Evolutionary conservation across 305 asterid species (phyloP), one percentile per base, ranked within the genome.

Genomic region (Monarda citriodora): DNA sequence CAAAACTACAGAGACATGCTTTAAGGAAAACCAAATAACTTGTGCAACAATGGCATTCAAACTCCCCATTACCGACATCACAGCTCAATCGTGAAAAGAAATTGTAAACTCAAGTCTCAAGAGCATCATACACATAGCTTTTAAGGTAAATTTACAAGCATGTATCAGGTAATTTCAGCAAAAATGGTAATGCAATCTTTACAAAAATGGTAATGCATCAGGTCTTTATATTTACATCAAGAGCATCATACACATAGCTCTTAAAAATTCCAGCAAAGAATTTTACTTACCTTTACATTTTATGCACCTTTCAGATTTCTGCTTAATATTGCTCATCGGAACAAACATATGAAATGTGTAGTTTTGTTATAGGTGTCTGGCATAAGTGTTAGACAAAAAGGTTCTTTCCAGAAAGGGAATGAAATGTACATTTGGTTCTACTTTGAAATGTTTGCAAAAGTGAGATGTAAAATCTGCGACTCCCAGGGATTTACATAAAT

Each of bases 231-330:
- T n/a, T n/a, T n/a, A n/a, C n/a, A n/a, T n/a, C n/a, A n/a, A n/a
- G n/a, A n/a, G n/a, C n/a, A n/a, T n/a, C n/a, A n/a, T n/a, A n/a
- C n/a, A n/a, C n/a, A n/a, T n/a, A n/a, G n/a, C n/a, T n/a, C n/a
- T n/a, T n/a, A n/a, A n/a, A n/a, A 29, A 29, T 29, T 29, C 6
- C 32, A 29, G 8, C 32, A 29, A 40, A 12, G n/a, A 14, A 40
- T 40, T 15, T 13, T n/a, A n/a, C n/a, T 5, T 12, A 13, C 16
- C 20, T 29, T 45, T 11, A 21, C 5, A 7, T 9, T n/a, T 18
- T 48, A 57, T 17, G 52, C 52, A 36, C 21, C 14, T 47, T 32
- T 54, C 38, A 29, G 55, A 25, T 53, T 40, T 44, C 69, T 44
- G 17, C 21, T 31, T n/a, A 40, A 8, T 26, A 52, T 21, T 3